phyloP scores from a whole-genome alignment of 345 rosid genomes.

The Corymbia maculata region DNA sequence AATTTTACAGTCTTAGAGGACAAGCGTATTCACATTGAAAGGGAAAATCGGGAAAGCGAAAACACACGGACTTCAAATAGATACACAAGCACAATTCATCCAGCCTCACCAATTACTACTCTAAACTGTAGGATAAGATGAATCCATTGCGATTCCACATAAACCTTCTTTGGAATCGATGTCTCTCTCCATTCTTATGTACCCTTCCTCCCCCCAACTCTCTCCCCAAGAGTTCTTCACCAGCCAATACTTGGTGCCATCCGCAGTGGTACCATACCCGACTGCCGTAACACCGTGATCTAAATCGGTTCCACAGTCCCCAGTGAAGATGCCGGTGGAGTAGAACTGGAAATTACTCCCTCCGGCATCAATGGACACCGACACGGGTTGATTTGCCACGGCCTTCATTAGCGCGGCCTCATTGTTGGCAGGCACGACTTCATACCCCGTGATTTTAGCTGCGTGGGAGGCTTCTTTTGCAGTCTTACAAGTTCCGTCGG shows the following conservation, averaged over 20 bases:
- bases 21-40: not conserved
- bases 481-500: slow-evolving; percentile 4
- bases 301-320: not conserved
- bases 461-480: not conserved
- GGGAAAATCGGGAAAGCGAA: not conserved
- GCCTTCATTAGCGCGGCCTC: slow-evolving; percentile 13
- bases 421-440: slow-evolving; percentile 2
- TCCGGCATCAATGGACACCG: slow-evolving; percentile 12
- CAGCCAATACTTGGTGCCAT: not conserved
- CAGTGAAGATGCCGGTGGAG: not conserved
- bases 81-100: not conserved
- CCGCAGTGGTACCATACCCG: not conserved
- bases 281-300: not conserved
- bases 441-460: slow-evolving; percentile 5
- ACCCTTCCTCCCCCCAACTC: slow-evolving; percentile 5
- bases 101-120: not conserved
- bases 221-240: slow-evolving; percentile 17
- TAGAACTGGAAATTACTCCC: slow-evolving; percentile 6
- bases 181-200: slow-evolving; percentile 11
- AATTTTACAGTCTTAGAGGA: not conserved
- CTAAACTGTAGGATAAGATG: not conserved
- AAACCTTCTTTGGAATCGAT: not conserved
- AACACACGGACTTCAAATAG: not conserved
- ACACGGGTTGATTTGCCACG: not conserved
- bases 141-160: slow-evolving; percentile 8